Conservation (phyloP, 495 filamentous ascomycete species). For the Aspergillus avenaceus region DNA sequence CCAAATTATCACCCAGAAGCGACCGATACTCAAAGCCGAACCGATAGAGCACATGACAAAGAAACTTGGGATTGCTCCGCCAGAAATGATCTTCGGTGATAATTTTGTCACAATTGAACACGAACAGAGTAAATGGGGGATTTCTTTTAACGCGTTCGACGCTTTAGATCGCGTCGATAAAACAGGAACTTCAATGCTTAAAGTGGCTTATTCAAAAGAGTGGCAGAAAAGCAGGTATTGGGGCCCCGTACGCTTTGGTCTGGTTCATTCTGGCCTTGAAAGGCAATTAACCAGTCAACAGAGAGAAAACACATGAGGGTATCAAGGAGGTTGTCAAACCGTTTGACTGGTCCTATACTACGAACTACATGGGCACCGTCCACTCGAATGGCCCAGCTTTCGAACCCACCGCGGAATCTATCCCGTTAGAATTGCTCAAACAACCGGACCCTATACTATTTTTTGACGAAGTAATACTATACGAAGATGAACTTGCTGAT, state of each 20-base stretch:
- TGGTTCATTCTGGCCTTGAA: too few species aligned
- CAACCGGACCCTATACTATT: conserved; percentile 89
- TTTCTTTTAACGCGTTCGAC: conserved; percentile 79
- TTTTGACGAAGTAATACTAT: conserved; percentile 90
- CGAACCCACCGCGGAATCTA: conserved; percentile 50
- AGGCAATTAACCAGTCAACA: conserved; percentile 26
- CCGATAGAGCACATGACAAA: conserved; percentile 84
- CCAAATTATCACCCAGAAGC: conserved; percentile 72
- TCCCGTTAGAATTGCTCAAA: conserved; percentile 80
- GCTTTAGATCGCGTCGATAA: conserved; percentile 91
- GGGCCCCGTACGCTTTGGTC: not conserved
- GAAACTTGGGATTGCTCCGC: conserved; percentile 76
- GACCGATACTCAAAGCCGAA: conserved; percentile 84
- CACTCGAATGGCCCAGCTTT: conserved; percentile 37
- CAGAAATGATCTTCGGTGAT: conserved; percentile 99
- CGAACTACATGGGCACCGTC: conserved; percentile 71
- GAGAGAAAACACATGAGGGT: conserved; percentile 79
- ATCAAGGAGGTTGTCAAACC: conserved; percentile 93
- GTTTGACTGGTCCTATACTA: conserved; percentile 97
- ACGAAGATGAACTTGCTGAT: conserved; percentile 96
- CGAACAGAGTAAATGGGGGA: conserved; percentile 60
- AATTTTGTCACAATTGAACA: conserved; percentile 77
- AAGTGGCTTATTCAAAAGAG: conserved; percentile 85
- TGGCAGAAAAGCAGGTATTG: conserved; percentile 76
- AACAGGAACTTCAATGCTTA: conserved; percentile 82